phyloP scores from a whole-genome alignment of 495 filamentous ascomycete species.

The Staphylotrichum longicolle region DNA sequence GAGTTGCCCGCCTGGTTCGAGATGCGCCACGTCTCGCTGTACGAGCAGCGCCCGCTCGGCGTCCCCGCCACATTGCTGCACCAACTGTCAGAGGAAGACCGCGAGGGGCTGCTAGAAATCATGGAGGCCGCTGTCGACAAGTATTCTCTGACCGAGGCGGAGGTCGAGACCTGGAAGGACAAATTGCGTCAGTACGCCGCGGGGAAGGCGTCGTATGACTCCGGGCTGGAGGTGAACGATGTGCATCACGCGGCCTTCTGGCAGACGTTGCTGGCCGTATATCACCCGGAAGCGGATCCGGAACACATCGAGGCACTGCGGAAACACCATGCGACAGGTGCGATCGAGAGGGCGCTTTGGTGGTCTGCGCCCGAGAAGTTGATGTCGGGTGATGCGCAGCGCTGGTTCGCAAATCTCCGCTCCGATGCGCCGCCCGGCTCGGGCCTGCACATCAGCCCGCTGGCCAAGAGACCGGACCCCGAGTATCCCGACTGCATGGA shows the following conservation, averaged over 20 bases:
- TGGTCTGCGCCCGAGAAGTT: constrained; percentile 4
- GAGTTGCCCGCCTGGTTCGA: constrained; percentile 47
- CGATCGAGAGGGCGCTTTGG: constrained; percentile 18
- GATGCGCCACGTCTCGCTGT: constrained; percentile 30
- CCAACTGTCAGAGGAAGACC: constrained; percentile 20
- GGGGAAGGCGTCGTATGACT: neutral
- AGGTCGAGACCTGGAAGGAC: constrained; percentile 21
- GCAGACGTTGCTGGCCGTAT: constrained; percentile 20
- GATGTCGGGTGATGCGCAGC: constrained; percentile 18
- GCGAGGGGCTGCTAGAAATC: constrained; percentile 13
- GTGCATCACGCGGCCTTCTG: constrained; percentile 21
- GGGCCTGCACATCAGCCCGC: constrained; percentile 24
- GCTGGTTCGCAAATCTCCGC: constrained; percentile 26
- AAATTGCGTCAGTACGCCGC: neutral
- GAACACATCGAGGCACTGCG: constrained; percentile 25
- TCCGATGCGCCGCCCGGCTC: constrained; percentile 5
- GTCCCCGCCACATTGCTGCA: constrained; percentile 13
- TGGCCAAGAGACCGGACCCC: constrained; percentile 25
- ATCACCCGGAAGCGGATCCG: constrained; percentile 11
- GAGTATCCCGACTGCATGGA: constrained; percentile 37
- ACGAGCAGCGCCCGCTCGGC: constrained; percentile 27
- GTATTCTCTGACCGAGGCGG: constrained; percentile 14
- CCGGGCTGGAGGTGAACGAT: neutral
- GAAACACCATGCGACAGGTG: constrained; percentile 14
- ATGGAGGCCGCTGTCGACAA: constrained; percentile 18